Evolutionary conservation across 2,329 filamentous ascomycete species (phyloP).

Genomic region (Penicillium sp.): DNA sequence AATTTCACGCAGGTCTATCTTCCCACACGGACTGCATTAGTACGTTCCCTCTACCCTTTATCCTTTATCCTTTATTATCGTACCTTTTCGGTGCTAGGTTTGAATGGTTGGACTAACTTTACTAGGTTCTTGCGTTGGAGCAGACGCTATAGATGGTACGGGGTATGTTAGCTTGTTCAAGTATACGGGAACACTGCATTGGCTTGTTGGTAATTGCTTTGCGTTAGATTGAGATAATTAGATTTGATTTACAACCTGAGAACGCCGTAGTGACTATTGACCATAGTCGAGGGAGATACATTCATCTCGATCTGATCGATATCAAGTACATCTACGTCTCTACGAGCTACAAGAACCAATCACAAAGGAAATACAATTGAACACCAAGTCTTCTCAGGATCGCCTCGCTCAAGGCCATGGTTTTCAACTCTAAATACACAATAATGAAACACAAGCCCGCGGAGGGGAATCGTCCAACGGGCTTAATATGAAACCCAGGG

Average conservation of each 20-base stretch:
- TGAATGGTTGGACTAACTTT: not conserved
- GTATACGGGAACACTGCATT: too few species aligned
- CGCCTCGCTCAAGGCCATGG: conserved; percentile 29
- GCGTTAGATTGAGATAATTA: too few species aligned
- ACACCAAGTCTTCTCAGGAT: conserved; percentile 31
- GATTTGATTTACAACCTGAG: too few species aligned
- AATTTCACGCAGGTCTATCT: conserved; percentile 94
- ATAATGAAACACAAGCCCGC: conserved; percentile 37
- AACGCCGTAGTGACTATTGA: too few species aligned
- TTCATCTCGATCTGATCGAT: not conserved
- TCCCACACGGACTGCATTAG: conserved; percentile 74
- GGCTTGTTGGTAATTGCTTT: too few species aligned
- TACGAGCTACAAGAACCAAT: conserved; percentile 2
- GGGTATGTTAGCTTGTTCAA: not conserved
- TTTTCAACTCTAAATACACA: conserved; percentile 40
- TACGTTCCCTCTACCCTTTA: too few species aligned
- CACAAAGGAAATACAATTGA: conserved; percentile 25
- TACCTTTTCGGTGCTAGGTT: conserved; percentile 13
- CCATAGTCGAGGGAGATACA: too few species aligned
- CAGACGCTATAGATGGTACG: conserved; percentile 30
- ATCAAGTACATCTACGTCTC: conserved; percentile 3
- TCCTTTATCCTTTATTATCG: too few species aligned
- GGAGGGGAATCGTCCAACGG: conserved; percentile 21
- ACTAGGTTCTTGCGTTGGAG: conserved; percentile 52
- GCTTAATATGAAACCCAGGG: conserved; percentile 20